Conservation (phyloP, 345 rosid species). For the Populus alba region DNA sequence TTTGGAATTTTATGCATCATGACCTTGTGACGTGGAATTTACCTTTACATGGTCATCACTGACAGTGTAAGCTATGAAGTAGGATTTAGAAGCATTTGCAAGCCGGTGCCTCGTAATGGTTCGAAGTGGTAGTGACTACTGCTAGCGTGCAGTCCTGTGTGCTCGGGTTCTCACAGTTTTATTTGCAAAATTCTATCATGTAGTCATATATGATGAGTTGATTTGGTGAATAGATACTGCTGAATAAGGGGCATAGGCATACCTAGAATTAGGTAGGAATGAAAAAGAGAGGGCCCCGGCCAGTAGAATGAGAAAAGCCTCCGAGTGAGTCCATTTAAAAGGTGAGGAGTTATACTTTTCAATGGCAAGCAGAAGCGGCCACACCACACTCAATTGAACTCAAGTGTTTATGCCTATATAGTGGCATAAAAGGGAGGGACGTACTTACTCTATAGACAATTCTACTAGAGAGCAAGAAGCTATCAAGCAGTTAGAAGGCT, state of each 20-base stretch:
- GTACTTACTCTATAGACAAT: not conserved
- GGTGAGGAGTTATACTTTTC: not conserved
- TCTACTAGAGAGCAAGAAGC: no score
- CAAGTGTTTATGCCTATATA: not conserved
- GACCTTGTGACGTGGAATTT: not conserved
- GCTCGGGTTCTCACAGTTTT: not conserved
- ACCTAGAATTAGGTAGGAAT: not conserved
- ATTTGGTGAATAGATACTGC: not conserved
- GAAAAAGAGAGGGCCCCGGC: not conserved
- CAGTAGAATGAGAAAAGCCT: not conserved
- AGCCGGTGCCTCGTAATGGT: not conserved
- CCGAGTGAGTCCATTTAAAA: not conserved
- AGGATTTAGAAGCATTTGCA: not conserved
- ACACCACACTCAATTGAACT: not conserved
- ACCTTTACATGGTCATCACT: not conserved
- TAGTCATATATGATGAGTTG: not conserved
- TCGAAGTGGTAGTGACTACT: not conserved
- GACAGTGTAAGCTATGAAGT: not conserved
- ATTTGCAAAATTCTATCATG: not conserved
- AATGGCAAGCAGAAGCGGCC: not conserved
- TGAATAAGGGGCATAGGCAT: not conserved
- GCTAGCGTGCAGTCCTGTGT: not conserved
- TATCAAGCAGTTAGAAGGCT: no score
- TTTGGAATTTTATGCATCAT: not conserved
- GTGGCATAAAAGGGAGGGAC: not conserved